Percentiles rank a stretch among this genome's conserved stretches.
Conservation (phyloP, 163 green algal genomes). For the Scenedesmus sp. region DNA sequence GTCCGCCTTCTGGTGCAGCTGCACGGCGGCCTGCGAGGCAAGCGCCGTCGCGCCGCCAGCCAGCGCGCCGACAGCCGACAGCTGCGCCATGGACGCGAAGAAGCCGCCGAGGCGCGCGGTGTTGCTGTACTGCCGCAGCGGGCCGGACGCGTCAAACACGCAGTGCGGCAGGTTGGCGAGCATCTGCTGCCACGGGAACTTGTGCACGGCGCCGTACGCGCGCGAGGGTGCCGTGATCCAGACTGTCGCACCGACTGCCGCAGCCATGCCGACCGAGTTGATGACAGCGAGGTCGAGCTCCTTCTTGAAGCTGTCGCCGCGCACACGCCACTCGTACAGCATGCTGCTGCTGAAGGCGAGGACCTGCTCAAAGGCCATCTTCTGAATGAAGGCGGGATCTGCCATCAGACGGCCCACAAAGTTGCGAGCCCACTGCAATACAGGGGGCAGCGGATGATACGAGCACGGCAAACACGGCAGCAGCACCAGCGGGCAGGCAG, state of each 20-base stretch:
- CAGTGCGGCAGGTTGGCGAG: conserved; percentile 94
- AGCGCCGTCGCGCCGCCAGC: conserved; percentile 78
- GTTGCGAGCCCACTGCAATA: conserved; percentile 77
- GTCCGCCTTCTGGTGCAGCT: conserved; percentile 71
- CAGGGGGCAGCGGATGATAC: too few relatives aligned
- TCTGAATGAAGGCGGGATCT: conserved; percentile 97
- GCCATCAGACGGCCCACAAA: conserved; percentile 97
- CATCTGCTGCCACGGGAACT: conserved; percentile 86
- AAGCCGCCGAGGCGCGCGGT: conserved; percentile 79
- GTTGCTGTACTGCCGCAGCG: conserved; percentile 85
- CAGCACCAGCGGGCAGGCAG: neutral
- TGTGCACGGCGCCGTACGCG: conserved; percentile 83
- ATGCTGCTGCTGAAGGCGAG: conserved; percentile 81
- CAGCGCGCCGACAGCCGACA: conserved; percentile 89
- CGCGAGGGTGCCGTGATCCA: conserved; percentile 89
- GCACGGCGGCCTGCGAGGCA: conserved; percentile 70
- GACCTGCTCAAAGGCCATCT: conserved; percentile 92
- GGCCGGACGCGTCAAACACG: conserved; percentile 93
- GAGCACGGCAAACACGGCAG: neutral
- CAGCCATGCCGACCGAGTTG: conserved; percentile 89
- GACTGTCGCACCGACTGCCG: conserved; percentile 84
- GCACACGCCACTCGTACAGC: conserved; percentile 86
- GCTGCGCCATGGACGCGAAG: conserved; percentile 90
- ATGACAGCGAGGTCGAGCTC: conserved; percentile 95
- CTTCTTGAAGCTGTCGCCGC: conserved; percentile 88